Base-by-base conservation (phyloP, 495 filamentous ascomycete species). In the Clohesyomyces aquaticus region DNA sequence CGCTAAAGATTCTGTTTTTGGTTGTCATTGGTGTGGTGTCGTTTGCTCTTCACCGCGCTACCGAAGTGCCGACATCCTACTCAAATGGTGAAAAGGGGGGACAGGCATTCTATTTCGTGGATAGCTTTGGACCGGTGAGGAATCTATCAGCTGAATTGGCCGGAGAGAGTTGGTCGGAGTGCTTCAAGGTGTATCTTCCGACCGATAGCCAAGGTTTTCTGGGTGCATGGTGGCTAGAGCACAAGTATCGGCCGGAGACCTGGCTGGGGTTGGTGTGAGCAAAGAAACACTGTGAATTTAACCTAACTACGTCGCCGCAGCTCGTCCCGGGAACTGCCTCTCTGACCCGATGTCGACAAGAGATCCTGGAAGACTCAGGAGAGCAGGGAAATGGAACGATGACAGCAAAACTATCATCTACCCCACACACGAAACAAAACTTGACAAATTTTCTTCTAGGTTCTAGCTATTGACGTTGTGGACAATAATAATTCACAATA, bases 171-270 rank as follows among this genome's bases (percentile, higher is more conserved):
- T 53, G 49, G 49, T 53, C 49, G 25, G 49, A 53, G 18, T 53
- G 49, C 49, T 53, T 53, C 49, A 53, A 53, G 49, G 49, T 53
- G 21, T 53, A 53, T 53, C 49, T 53, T 53, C 49, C 49, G 49
- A 53, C 49, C 28, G 49, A 53, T 53, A 53, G 25, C 49, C 49
- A 53, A 53, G 49, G 49, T 16, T 53, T 53, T 53, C 25, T 53
- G 49, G 49, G 49, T 53, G 49, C 49, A 53, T 53, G 49, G 49
- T 53, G 49, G 49, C 49, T 53, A 53, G 49, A 53, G 49, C 49
- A 53, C 49, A 53, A 53, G 49, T 28, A 53, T 29, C 49, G 49
- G 19, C 49, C 49, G 19, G 49, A 53, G 19, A 53, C 49, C 25
- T 53, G 49, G 49, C 49, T 53, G 49, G 49, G 49, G 49, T 53